Percentiles rank a stretch among this genome's conserved stretches.
Evolutionary conservation across 306 rosid species (phyloP).

Genomic region (Echinosophora koreensis): DNA sequence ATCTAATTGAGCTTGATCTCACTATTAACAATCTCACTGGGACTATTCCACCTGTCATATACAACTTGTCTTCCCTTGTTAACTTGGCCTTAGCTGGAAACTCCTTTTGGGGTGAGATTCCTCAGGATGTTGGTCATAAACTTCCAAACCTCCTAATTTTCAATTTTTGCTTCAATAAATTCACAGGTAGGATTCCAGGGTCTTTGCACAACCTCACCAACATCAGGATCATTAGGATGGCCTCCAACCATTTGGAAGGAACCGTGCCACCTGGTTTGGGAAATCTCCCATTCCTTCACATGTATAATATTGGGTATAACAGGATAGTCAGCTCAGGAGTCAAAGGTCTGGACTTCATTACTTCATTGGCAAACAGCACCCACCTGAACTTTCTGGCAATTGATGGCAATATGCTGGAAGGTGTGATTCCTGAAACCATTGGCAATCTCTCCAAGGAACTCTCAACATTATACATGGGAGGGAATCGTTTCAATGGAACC

Average conservation of each 20-base stretch:
- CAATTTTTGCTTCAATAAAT: conserved; percentile 64
- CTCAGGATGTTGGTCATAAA: conserved; percentile 58
- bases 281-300: conserved; percentile 64
- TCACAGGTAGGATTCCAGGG: conserved; percentile 73
- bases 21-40: conserved; percentile 66
- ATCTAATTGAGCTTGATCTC: conserved; percentile 65
- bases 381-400: conserved; percentile 60
- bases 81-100: conserved; percentile 65
- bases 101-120: conserved; percentile 76
- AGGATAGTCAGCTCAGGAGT: conserved; percentile 58
- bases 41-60: conserved; percentile 57
- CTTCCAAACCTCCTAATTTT: conserved; percentile 69
- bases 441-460: conserved; percentile 77
- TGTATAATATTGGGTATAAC: conserved; percentile 74
- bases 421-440: conserved; percentile 69
- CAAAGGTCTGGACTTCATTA: conserved; percentile 61
- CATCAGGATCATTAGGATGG: conserved; percentile 60
- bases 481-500: conserved; percentile 65
- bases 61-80: conserved; percentile 67
- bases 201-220: conserved; percentile 78
- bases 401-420: conserved; percentile 65
- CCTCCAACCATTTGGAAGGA: conserved; percentile 63
- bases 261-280: conserved; percentile 79
- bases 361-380: conserved; percentile 70
- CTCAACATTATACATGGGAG: conserved; percentile 66